Base-by-base conservation (phyloP, 2,329 filamentous ascomycete species). In the Trichoderma guizhouense region DNA sequence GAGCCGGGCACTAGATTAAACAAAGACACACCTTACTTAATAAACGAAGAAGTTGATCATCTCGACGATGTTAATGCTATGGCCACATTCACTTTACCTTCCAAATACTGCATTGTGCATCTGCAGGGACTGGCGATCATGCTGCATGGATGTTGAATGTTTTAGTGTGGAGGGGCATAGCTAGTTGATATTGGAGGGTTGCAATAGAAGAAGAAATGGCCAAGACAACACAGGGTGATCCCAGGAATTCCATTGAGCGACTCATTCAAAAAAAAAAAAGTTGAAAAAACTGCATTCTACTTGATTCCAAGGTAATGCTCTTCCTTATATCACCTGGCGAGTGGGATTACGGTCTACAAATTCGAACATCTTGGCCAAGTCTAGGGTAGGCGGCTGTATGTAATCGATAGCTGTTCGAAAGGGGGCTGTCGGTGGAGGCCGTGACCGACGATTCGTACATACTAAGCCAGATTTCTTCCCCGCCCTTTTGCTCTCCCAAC, bases 401-500 rank as follows among this genome's bases (percentile, higher is more conserved):
- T 43, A 58, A 57, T 62, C 34, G 58, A 60, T 63, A 70, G 43
- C 58, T 62, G 57, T 0, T 15, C 32, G 58, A 70, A 62, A 63
- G 68, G 65, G 65, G 65, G 65, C 47, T 67, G 57, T 28, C 47
- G 68, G 58, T 70, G 68, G 68, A 63, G 68, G 68, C 58, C 30
- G 63, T 55, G 64, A 57, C 62, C 43, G 62, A 53, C 62, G 62
- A 65, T 65, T 65, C 62, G 62, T 53, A 65, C 43, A 51, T 65
- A 51, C 43, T 60, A 60, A 43, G 65, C 36, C 65, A 57, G 65
- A 43, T 43, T 67, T 68, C 53, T 68, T 68, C 65, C 65, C 65
- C 65, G 65, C 65, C 65, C 65, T 36, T 58, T 68, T 68, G 51
- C 53, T 58, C 51, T 58, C 53, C 53, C 53, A 58, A 68, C 58